Conservation (phyloP, 768 basidiomycete genomes). For the Neoboletus brunneissimus region DNA sequence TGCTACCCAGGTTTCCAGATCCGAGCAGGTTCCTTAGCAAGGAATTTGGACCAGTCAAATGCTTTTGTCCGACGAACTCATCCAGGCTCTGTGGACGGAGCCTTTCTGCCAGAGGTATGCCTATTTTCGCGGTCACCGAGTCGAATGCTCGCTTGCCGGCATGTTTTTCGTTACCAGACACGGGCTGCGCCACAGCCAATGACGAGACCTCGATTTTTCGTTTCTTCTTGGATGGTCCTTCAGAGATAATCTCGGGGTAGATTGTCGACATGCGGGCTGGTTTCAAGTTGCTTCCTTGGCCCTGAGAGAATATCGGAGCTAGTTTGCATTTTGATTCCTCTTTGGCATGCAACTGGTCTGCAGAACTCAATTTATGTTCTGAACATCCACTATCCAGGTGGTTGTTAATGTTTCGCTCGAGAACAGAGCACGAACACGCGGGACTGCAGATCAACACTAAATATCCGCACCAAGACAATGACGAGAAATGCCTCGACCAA, state of each 20-base stretch:
- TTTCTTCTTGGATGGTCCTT: conserved; percentile 28
- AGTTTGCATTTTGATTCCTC: conserved; percentile 27
- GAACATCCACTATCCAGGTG: conserved; percentile 51
- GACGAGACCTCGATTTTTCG: conserved; percentile 23
- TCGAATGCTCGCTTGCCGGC: conserved; percentile 19
- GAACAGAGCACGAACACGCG: conserved; percentile 44
- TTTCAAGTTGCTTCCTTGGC: conserved; percentile 7
- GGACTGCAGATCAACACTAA: conserved; percentile 36
- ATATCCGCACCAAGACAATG: not conserved
- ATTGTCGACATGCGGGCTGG: conserved; percentile 9
- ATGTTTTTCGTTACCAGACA: conserved; percentile 18
- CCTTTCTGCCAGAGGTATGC: conserved; percentile 66
- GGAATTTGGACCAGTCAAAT: conserved; percentile 57
- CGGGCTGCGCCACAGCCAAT: conserved; percentile 3
- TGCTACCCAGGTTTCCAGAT: conserved; percentile 52
- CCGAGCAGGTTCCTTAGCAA: conserved; percentile 52
- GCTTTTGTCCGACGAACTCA: conserved; percentile 71
- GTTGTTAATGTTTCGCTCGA: conserved; percentile 43
- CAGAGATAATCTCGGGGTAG: conserved; percentile 8
- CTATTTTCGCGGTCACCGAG: conserved; percentile 26
- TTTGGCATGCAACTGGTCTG: conserved; percentile 3
- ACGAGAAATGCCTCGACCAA: conserved; percentile 12
- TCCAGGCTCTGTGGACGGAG: conserved; percentile 62
- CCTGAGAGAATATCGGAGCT: conserved; percentile 43
- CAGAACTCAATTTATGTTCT: conserved; percentile 12